Evolutionary conservation across 352 stramenopile species (phyloP).

Genomic region (Pythium utonaiense): DNA sequence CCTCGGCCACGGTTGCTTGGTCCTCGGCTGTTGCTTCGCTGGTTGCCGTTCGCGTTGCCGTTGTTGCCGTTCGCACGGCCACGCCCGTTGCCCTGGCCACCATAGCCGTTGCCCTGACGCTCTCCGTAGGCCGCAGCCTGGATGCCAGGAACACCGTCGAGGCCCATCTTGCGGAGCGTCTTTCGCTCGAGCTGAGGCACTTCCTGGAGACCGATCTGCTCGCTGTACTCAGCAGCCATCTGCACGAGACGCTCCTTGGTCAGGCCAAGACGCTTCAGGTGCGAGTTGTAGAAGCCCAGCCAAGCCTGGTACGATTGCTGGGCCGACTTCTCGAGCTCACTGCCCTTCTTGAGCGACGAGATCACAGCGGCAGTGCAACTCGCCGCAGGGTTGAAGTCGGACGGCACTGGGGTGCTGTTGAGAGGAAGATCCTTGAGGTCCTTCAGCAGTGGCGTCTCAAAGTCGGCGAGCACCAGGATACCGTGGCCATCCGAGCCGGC

Average conservation of each 20-base stretch:
- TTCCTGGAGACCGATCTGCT: conserved; percentile 37
- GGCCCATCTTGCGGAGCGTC: conserved; percentile 59
- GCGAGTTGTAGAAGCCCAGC: conserved; percentile 93
- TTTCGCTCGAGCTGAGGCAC: conserved; percentile 66
- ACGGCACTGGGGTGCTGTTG: conserved; percentile 21
- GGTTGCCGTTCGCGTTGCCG: conserved; percentile 6
- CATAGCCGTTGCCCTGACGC: conserved; percentile 11
- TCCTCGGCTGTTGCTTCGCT: conserved; percentile 14
- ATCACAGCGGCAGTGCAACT: conserved; percentile 28
- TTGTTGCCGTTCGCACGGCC: conserved; percentile 17
- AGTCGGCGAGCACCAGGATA: conserved; percentile 80
- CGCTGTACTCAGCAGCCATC: conserved; percentile 42
- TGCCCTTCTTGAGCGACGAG: conserved; percentile 36
- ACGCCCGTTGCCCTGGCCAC: conserved; percentile 13
- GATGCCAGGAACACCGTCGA: conserved; percentile 64
- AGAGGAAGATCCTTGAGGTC: conserved; percentile 70
- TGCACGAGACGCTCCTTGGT: conserved; percentile 49
- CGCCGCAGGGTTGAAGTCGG: conserved; percentile 14
- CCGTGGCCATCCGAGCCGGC: conserved; percentile 85
- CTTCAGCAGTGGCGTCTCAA: conserved; percentile 74
- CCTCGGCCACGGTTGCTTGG: conserved; percentile 16
- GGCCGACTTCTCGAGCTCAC: conserved; percentile 70
- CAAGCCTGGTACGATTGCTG: conserved; percentile 92
- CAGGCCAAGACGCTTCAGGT: conserved; percentile 43
- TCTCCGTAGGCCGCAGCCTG: conserved; percentile 20